Conservation (phyloP, 352 stramenopile species). For the Globisporangium heterothallicum region DNA sequence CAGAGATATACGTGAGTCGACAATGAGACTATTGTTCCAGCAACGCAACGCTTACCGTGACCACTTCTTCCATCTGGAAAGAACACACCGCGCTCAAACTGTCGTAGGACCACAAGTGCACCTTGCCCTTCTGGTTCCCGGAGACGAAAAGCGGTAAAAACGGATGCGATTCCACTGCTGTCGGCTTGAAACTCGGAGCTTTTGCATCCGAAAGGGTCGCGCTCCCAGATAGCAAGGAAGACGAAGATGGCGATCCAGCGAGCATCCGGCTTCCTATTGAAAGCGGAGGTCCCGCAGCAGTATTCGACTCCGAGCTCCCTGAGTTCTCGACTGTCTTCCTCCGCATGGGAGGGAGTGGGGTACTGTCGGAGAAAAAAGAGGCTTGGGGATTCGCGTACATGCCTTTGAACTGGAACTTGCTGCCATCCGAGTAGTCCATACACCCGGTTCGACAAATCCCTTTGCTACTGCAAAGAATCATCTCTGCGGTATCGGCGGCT, state of each 20-base stretch:
- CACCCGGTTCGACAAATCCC: constrained; percentile 61
- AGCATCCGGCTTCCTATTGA: constrained; percentile 21
- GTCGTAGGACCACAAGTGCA: constrained; percentile 84
- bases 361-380: constrained; percentile 24
- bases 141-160: constrained; percentile 78
- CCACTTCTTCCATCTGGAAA: constrained; percentile 64
- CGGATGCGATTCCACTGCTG: constrained; percentile 64
- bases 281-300: constrained; percentile 10
- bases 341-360: constrained; percentile 20
- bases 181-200: constrained; percentile 69
- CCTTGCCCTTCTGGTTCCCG: constrained; percentile 70
- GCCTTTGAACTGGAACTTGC: constrained; percentile 78
- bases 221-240: constrained; percentile 11
- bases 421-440: constrained; percentile 63
- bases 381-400: constrained; percentile 60
- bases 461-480: constrained; percentile 73
- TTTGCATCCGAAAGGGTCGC: constrained; percentile 31
- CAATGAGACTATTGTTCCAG: not conserved
- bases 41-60: constrained; percentile 33
- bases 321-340: constrained; percentile 14
- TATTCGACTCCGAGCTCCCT: constrained; percentile 4
- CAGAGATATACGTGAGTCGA: not conserved
- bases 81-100: constrained; percentile 60
- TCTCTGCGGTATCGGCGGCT: constrained; percentile 44
- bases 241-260: constrained; percentile 13